Percentiles rank a stretch among this genome's conserved stretches.
phyloP scores from a whole-genome alignment of 805 yeast genomes.

The Pichia eremophila region DNA sequence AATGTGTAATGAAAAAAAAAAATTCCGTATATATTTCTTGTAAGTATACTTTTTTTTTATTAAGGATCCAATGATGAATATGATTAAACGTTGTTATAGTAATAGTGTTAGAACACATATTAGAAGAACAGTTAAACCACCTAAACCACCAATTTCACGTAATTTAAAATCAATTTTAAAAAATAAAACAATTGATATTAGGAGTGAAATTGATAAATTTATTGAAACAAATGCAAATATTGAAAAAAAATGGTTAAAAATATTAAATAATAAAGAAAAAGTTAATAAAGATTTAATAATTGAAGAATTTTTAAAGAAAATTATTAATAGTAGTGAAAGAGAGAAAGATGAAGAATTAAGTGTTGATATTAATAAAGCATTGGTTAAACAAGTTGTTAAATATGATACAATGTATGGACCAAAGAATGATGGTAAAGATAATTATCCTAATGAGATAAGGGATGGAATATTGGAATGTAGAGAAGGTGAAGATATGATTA shows the following conservation, averaged over 20 bases:
- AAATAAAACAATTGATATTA: too few relatives aligned
- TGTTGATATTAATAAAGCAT: conserved; percentile 7
- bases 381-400: conserved; percentile 7
- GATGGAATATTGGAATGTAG: conserved; percentile 1
- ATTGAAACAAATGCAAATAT: conserved; percentile 10
- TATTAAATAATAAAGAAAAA: not conserved
- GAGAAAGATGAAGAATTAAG: not conserved
- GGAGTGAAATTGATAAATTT: conserved; percentile 7
- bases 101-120: too few relatives aligned
- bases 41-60: too few relatives aligned
- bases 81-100: too few relatives aligned
- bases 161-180: too few relatives aligned
- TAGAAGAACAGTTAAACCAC: not conserved
- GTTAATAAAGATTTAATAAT: not conserved
- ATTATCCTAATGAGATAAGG: not conserved
- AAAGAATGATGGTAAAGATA: not conserved
- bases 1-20: too few relatives aligned
- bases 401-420: conserved; percentile 16
- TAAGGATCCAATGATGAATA: too few relatives aligned
- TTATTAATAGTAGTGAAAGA: not conserved
- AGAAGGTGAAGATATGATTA: conserved; percentile 1
- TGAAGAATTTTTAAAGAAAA: not conserved
- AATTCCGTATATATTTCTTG: too few relatives aligned
- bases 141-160: not conserved
- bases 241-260: conserved; percentile 4